Base-by-base conservation (phyloP, 495 filamentous ascomycete species). In the Corynascus novoguineensis region DNA sequence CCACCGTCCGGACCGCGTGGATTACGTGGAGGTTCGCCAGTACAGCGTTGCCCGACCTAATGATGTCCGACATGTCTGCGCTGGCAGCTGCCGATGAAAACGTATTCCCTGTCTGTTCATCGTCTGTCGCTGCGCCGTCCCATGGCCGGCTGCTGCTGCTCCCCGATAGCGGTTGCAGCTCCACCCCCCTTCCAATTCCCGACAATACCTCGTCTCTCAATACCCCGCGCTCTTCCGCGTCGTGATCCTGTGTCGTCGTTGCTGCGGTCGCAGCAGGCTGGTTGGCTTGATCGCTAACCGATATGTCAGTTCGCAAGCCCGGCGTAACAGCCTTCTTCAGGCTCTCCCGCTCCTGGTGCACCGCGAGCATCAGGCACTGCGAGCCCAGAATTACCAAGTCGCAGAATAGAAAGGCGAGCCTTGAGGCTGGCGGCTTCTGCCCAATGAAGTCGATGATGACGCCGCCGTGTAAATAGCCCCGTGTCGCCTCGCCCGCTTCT, bases 401-500 rank as follows among this genome's bases (percentile, higher is more conserved):
- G 44, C 90, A 73, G 3, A 73, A 57, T 7, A 90, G 63, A 25
- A 92, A 78, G 37, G 81, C 75, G 11, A 85, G 68, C 59, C 81
- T 83, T 38, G 86, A 82, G 1, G 83, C 81, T 7, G 90, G 88
- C 27, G 84, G 84, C 65, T 82, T 82, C 73, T 95, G 89, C 9
- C 91, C 91, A 54, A 96, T 84, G 65, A 96, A 92, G 69, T 96
- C 71, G 57, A 95, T 84, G 40, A 93, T 78, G 31, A 95, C 67
- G 8, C 91, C 89, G 21, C 91, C 91, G 66, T 95, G 89, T 1
- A 93, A 76, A 66, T 95, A 93, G 7, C 86, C 88, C 47, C 89
- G 78, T 24, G 85, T 85, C 32, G 83, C 80, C 71, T 95, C 90
- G 53, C 84, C 82, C 19, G 86, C 89, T 27, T 81, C 74, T 1